These are phyloP conservation scores for Albugo laibachii DNA, from an alignment of 352 stramenopile genomes.

Conservation along the genomic window DNA sequence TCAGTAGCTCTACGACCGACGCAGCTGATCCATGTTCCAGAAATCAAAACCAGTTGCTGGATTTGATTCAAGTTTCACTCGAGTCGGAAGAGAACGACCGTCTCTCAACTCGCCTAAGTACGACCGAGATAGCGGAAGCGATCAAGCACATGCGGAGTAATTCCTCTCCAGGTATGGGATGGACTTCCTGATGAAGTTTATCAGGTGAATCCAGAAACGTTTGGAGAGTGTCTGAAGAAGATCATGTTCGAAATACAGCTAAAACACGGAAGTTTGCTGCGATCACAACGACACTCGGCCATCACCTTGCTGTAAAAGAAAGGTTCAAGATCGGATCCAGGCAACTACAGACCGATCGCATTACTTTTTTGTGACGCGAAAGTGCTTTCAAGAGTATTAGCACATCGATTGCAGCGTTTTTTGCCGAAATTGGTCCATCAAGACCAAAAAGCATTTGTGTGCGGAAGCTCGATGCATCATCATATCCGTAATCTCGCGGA, in stretches of 20 bases:
- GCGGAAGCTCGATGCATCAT: background rate
- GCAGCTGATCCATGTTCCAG: too few relatives aligned
- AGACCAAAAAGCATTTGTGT: conserved; percentile 1
- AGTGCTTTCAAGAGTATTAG: background rate
- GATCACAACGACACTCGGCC: background rate
- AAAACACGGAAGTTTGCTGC: background rate
- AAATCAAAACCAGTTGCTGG: too few relatives aligned
- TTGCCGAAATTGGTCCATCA: background rate
- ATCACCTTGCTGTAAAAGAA: background rate
- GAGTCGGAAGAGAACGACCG: too few relatives aligned
- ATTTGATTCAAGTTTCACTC: too few relatives aligned
- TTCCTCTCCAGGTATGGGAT: too few relatives aligned
- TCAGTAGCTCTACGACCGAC: too few relatives aligned
- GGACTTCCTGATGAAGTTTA: too few relatives aligned
- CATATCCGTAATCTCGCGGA: background rate
- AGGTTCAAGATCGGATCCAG: background rate
- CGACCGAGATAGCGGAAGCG: too few relatives aligned
- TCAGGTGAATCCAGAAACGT: too few relatives aligned
- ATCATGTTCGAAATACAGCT: conserved; percentile 1
- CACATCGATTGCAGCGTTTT: background rate
- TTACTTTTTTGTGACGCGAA: background rate
- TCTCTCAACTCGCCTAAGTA: too few relatives aligned
- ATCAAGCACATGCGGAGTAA: too few relatives aligned
- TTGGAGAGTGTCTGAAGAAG: background rate
- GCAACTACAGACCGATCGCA: background rate